Evolutionary conservation across 1,284 basidiomycete genomes (phyloP).

Genomic region (Caloboletus firmus): DNA sequence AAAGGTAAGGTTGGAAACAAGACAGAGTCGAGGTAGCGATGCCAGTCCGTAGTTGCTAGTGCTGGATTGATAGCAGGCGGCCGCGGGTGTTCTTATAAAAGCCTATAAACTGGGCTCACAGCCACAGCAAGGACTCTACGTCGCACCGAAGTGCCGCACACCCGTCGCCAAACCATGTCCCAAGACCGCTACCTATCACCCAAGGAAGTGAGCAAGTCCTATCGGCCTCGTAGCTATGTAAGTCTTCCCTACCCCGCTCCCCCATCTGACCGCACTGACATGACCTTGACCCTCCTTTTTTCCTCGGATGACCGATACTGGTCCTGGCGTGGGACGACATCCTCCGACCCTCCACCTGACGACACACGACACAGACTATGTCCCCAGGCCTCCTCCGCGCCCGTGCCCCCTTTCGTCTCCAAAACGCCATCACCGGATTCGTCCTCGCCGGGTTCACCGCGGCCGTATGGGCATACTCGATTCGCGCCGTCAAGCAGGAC

Average conservation of each 20-base stretch:
- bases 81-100: too few species aligned
- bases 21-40: too few species aligned
- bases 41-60: too few species aligned
- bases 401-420: conserved; percentile 76
- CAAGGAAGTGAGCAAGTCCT: conserved; percentile 39
- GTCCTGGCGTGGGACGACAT: too few species aligned
- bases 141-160: not conserved
- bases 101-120: conserved; percentile 5
- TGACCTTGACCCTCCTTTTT: not conserved
- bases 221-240: conserved; percentile 43
- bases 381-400: conserved; percentile 87
- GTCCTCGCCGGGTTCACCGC: conserved; percentile 73
- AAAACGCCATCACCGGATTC: conserved; percentile 80
- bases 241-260: conserved; percentile 9
- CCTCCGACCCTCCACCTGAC: too few species aligned
- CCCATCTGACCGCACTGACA: not conserved
- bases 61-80: too few species aligned
- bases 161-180: conserved; percentile 17
- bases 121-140: conserved; percentile 7
- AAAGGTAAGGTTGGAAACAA: too few species aligned
- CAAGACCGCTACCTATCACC: conserved; percentile 38
- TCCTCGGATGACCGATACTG: too few species aligned
- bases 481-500: conserved; percentile 91
- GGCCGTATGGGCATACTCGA: conserved; percentile 92
- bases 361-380: conserved; percentile 54